Conservation (phyloP, 2,329 filamentous ascomycete species). For the Clathrospora elynae region DNA sequence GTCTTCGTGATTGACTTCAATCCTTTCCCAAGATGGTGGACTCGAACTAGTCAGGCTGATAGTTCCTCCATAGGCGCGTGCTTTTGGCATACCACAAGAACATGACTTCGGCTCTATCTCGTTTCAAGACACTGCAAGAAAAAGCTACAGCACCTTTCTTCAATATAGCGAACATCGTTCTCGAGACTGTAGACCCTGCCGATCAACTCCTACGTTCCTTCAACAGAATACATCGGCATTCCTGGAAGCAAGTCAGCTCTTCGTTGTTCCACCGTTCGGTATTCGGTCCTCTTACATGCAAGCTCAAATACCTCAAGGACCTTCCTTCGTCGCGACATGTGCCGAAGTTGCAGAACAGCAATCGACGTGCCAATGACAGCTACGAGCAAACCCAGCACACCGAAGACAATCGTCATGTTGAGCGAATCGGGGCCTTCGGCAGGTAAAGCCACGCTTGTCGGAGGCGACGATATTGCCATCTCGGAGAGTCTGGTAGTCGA, state of each 20-base stretch:
- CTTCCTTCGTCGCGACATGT: constrained; percentile 1
- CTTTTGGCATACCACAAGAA: no score
- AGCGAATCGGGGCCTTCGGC: neutral
- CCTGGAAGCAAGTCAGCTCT: neutral
- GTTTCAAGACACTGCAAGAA: no score
- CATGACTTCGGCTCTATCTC: no score
- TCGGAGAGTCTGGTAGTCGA: neutral
- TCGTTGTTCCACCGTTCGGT: neutral
- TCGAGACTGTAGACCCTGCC: neutral
- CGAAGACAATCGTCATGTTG: constrained; percentile 1
- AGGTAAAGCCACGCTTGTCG: neutral
- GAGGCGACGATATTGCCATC: neutral
- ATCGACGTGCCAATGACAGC: constrained; percentile 4
- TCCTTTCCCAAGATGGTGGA: no score
- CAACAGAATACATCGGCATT: neutral
- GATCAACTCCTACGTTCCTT: neutral
- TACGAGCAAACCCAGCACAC: constrained; percentile 3
- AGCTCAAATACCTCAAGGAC: constrained; percentile 2
- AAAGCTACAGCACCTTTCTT: no score
- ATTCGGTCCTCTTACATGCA: neutral
- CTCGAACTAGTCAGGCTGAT: no score
- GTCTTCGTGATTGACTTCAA: no score
- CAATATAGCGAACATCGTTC: no score
- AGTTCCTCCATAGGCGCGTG: no score
- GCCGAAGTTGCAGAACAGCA: constrained; percentile 9